Evolutionary conservation across 2,329 filamentous ascomycete genomes (phyloP), one percentile per base, ranked within the genome.

Genomic region (Xylaria arbuscula): DNA sequence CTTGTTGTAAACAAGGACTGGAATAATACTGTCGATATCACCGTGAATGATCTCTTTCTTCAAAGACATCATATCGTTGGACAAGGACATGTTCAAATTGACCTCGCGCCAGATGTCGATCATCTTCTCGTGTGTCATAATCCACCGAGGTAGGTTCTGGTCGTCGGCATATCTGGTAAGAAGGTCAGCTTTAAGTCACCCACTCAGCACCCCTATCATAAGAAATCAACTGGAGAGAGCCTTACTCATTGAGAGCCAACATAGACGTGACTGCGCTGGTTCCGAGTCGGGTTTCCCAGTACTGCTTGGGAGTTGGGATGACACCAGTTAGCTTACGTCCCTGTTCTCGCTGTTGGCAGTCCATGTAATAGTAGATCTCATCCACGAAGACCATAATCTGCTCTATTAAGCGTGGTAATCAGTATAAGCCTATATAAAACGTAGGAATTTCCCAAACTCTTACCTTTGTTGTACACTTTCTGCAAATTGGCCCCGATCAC

Each of bases 401-500:
- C 3, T 51, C 48, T 51, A 50, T 15, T 1, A 19, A 51, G 3
- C 6, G 1, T 19, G n/a, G n/a, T 19, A 7, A 47, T 47, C 45
- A 47, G 45, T 17, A 19, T n/a, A 47, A 47, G n/a, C 5, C 19
- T 1, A n/a, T 8, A 47, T 19, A 2, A 2, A 32, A 22, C 13
- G 4, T 3, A 7, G 48, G 22, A 28, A 28, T 24, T 32, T 28
- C 8, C 3, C 11, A 28, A 9, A 13, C 13, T 2, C 22, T 51
- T 51, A 51, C 48, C 48, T 51, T 51, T 51, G 48, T 51, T 51
- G 22, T 51, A 51, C 17, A 51, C 48, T 32, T 51, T 51, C 22
- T 51, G 48, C 19, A 51, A 15, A 3, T 51, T 32, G 19, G 48
- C 48, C 19, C 48, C 48, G 48, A 51, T 51, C 22, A 51, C 48